Evolutionary conservation across 257 asterid species (phyloP).

Genomic region (Solanum bulbocastanum): DNA sequence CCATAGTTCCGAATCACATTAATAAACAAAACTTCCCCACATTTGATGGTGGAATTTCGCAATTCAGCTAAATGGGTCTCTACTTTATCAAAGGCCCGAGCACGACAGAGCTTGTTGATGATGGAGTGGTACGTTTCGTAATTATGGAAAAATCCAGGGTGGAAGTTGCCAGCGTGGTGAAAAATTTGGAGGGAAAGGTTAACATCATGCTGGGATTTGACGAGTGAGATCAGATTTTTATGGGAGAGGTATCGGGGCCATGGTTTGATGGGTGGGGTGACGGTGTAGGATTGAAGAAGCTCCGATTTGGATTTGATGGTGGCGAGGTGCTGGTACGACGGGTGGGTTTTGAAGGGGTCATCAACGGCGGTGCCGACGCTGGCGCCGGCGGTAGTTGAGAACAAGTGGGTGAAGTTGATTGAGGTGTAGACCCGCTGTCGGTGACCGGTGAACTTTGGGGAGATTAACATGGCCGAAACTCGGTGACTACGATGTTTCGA

Average conservation of each 20-base stretch:
- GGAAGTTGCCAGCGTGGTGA: conserved; percentile 63
- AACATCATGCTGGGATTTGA: conserved; percentile 55
- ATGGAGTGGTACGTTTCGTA: conserved; percentile 66
- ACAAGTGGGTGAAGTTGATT: neutral
- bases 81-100: conserved; percentile 52
- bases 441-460: neutral
- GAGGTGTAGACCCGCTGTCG: neutral
- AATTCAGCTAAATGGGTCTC: conserved; percentile 43
- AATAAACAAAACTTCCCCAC: conserved; percentile 63
- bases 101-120: conserved; percentile 63
- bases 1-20: conserved; percentile 67
- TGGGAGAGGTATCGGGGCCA: conserved; percentile 73
- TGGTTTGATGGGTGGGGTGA: conserved; percentile 83
- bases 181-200: conserved; percentile 76
- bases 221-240: conserved; percentile 48
- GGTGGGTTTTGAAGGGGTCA: conserved; percentile 19
- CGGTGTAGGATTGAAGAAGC: conserved; percentile 50
- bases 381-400: conserved; percentile 22
- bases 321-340: conserved; percentile 28
- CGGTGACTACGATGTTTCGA: neutral
- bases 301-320: conserved; percentile 45
- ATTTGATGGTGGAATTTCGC: conserved; percentile 25
- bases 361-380: neutral
- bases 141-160: conserved; percentile 51
- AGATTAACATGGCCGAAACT: neutral